phyloP scores from a whole-genome alignment of 1,139 yeast species.

The Candida tetrigidarum region DNA sequence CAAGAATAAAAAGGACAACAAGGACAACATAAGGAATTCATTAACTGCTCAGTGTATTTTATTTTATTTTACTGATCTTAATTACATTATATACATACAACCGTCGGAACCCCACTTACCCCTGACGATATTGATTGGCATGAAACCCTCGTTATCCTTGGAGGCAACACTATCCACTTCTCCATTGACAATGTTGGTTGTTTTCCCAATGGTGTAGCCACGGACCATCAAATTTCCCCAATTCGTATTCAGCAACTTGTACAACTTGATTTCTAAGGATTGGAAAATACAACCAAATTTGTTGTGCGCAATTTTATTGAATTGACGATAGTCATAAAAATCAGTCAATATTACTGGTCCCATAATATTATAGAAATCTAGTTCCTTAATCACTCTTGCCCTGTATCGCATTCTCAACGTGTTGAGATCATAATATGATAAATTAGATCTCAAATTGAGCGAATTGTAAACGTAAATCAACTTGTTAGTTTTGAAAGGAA shows the following conservation, averaged over 20 bases:
- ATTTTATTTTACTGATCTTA: no score
- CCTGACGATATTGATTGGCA: conserved; percentile 51
- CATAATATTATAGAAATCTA: conserved; percentile 46
- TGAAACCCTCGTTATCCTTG: conserved; percentile 59
- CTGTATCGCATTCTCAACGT: conserved; percentile 49
- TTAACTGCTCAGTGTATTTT: no score
- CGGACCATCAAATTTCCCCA: conserved; percentile 60
- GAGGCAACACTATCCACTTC: conserved; percentile 24
- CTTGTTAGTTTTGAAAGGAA: conserved; percentile 8
- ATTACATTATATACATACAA: conserved; percentile 54
- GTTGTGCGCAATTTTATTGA: conserved; percentile 18
- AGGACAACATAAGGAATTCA: no score
- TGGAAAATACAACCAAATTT: conserved; percentile 54
- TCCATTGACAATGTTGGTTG: conserved; percentile 24
- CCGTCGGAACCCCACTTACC: conserved; percentile 78
- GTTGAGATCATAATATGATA: conserved; percentile 40
- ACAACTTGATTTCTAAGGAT: conserved; percentile 52
- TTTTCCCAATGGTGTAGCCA: conserved; percentile 70
- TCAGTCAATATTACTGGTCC: conserved; percentile 68
- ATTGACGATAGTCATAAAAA: conserved; percentile 60
- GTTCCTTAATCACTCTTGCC: conserved; percentile 57
- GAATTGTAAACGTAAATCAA: conserved; percentile 14
- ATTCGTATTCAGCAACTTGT: conserved; percentile 29
- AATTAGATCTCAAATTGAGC: conserved; percentile 4
- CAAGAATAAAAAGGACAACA: not conserved